Percentiles rank a stretch among this genome's conserved stretches.
These are phyloP conservation scores for Vanrija humicola DNA, from an alignment of 1,284 basidiomycete genomes.

Conservation along the genomic window DNA sequence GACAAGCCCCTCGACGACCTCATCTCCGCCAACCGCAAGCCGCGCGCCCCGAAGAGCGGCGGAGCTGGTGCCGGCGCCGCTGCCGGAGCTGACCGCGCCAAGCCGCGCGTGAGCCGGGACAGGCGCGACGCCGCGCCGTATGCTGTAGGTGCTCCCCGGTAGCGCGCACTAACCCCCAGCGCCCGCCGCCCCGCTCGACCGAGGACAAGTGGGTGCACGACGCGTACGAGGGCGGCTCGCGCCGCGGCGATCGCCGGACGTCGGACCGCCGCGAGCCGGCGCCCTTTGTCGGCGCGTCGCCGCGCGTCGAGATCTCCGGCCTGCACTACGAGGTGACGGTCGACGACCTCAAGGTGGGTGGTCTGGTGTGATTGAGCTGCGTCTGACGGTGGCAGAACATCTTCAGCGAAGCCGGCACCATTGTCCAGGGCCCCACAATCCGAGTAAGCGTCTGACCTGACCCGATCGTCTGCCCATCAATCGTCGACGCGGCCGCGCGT, in stretches of 20 bases:
- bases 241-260: neutral
- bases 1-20: slow-evolving; percentile 47
- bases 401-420: slow-evolving; percentile 87
- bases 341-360: slow-evolving; percentile 77
- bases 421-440: slow-evolving; percentile 85
- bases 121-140: slow-evolving; percentile 32
- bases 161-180: slow-evolving; percentile 22
- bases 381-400: slow-evolving; percentile 59
- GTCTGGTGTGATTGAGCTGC: neutral
- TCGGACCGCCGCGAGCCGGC: neutral
- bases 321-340: slow-evolving; percentile 90
- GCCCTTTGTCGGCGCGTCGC: slow-evolving; percentile 51
- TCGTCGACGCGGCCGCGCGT: neutral
- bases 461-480: neutral
- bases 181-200: slow-evolving; percentile 45
- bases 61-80: slow-evolving; percentile 1
- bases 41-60: neutral
- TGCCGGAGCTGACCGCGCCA: slow-evolving; percentile 12
- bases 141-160: slow-evolving; percentile 22
- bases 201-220: slow-evolving; percentile 50
- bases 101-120: slow-evolving; percentile 19
- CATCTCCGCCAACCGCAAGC: slow-evolving; percentile 35
- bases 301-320: slow-evolving; percentile 75
- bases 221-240: slow-evolving; percentile 27
- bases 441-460: slow-evolving; percentile 60